phyloP scores from a whole-genome alignment of 2,329 filamentous ascomycete species.

The Berkeleyomyces basicola region DNA sequence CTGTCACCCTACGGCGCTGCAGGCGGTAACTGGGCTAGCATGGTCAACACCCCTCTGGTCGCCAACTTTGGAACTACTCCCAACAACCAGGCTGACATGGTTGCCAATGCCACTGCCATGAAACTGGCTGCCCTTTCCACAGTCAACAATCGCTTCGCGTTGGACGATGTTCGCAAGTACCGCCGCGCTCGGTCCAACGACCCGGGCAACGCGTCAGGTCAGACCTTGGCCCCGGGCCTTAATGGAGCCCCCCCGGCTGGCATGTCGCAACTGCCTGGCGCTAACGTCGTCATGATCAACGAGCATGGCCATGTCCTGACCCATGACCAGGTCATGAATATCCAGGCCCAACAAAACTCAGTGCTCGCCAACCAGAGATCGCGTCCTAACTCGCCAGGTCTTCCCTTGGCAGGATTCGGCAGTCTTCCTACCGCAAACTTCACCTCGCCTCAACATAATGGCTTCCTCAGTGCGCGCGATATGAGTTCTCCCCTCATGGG shows the following conservation, averaged over 20 bases:
- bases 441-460: conserved; percentile 81
- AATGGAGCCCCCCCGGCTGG: conserved; percentile 25
- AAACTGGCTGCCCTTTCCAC: conserved; percentile 93
- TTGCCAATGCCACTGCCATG: conserved; percentile 97
- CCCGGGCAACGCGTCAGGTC: conserved; percentile 34
- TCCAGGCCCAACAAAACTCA: conserved; percentile 51
- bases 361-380: conserved; percentile 56
- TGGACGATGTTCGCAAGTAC: conserved; percentile 95
- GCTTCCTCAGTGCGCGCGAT: conserved; percentile 82
- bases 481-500: conserved; percentile 51
- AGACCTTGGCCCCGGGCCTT: conserved; percentile 16
- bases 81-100: conserved; percentile 73
- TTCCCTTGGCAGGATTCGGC: conserved; percentile 40
- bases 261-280: conserved; percentile 46
- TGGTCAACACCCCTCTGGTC: conserved; percentile 95
- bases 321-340: conserved; percentile 66
- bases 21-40: conserved; percentile 93
- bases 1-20: conserved; percentile 63
- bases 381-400: conserved; percentile 74
- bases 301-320: conserved; percentile 78
- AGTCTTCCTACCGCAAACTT: conserved; percentile 45
- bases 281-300: conserved; percentile 86
- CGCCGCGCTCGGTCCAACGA: conserved; percentile 82
- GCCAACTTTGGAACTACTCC: conserved; percentile 53
- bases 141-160: conserved; percentile 92